Percentiles rank a stretch among this genome's conserved stretches.
Conservation (phyloP, 2,329 filamentous ascomycete genomes). For the Stachybotrys chartarum region DNA sequence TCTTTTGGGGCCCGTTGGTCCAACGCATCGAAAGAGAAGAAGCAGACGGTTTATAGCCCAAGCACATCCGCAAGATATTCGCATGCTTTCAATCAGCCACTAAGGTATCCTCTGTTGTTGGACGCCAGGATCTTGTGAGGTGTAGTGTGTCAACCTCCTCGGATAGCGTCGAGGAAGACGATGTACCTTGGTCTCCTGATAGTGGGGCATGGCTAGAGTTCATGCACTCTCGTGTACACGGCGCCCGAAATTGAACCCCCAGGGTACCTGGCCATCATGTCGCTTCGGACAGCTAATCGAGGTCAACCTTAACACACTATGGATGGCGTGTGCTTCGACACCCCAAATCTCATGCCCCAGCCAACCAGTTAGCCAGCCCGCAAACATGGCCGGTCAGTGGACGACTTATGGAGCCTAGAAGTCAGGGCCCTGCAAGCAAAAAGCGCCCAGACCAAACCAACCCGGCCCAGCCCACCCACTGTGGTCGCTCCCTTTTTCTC, state of each 20-base stretch:
- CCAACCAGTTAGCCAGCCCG: neutral
- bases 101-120: neutral
- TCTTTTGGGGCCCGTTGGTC: no score
- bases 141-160: no score
- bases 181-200: no score
- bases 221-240: no score
- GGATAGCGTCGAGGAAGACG: no score
- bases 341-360: neutral
- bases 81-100: no score
- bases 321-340: neutral
- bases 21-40: no score
- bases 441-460: neutral
- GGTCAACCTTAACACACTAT: neutral
- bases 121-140: neutral
- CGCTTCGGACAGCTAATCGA: neutral
- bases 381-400: neutral
- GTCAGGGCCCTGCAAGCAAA: neutral
- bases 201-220: no score
- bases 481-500: neutral
- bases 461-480: neutral
- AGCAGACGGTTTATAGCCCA: no score
- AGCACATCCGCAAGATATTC: no score
- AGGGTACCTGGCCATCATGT: neutral
- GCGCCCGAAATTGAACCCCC: neutral
- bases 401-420: neutral